These are phyloP conservation scores for Alternaria angustiovoidea DNA, from an alignment of 2,329 filamentous ascomycete genomes.

Conservation along the genomic window DNA sequence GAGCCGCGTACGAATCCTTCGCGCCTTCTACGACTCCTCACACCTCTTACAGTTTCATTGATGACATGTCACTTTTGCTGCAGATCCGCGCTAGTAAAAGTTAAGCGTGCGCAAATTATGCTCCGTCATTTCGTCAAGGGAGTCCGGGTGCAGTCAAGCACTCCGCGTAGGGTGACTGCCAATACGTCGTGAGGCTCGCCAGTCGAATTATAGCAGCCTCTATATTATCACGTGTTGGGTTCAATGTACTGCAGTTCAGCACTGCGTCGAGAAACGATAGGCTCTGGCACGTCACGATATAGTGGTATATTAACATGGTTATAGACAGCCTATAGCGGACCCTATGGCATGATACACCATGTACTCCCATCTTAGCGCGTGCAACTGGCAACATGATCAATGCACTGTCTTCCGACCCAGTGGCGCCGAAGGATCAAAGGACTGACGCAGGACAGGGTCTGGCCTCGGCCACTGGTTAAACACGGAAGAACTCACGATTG, in stretches of 20 bases:
- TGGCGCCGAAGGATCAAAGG: neutral
- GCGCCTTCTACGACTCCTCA: neutral
- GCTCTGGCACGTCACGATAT: neutral
- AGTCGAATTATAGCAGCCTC: neutral
- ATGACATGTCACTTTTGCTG: neutral
- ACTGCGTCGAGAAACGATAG: neutral
- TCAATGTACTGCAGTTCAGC: neutral
- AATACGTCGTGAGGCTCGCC: neutral
- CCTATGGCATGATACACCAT: neutral
- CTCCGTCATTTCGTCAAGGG: neutral
- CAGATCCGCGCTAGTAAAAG: neutral
- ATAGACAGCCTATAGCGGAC: neutral
- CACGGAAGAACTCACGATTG: neutral
- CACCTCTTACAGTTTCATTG: neutral
- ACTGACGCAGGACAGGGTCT: neutral
- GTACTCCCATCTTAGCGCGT: neutral
- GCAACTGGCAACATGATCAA: neutral
- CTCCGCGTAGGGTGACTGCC: neutral
- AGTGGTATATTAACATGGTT: neutral
- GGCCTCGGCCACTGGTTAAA: neutral
- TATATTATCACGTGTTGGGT: neutral
- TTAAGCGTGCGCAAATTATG: neutral
- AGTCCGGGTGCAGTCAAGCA: neutral
- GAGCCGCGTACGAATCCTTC: conserved; percentile 3
- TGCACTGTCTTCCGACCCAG: neutral